These are phyloP conservation scores for Syzygium aromaticum DNA, from an alignment of 345 rosid genomes.

Conservation along the genomic window DNA sequence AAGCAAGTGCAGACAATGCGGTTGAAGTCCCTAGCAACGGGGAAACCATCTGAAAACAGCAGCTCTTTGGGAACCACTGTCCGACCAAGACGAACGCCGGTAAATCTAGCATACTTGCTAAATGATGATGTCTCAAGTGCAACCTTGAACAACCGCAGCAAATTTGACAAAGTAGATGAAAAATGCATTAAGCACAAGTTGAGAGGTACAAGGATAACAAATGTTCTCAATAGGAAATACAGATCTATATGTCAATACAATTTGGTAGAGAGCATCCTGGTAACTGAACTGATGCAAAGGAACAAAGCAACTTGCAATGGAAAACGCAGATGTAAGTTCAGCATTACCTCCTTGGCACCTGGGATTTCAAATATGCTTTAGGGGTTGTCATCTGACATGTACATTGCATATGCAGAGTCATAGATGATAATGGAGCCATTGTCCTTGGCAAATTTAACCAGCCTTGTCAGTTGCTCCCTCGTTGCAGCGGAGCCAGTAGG, in stretches of 20 bases:
- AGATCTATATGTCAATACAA: background rate
- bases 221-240: background rate
- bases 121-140: conserved; percentile 90
- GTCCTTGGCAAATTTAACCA: conserved; percentile 79
- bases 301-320: background rate
- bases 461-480: conserved; percentile 60
- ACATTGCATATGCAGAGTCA: conserved; percentile 93
- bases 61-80: conserved; percentile 86
- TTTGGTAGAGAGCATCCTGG: background rate
- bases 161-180: background rate
- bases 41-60: conserved; percentile 76
- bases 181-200: background rate
- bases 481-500: conserved; percentile 97
- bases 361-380: conserved; percentile 91
- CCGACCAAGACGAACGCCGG: conserved; percentile 97
- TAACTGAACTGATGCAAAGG: background rate
- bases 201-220: background rate
- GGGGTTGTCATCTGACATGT: conserved; percentile 81
- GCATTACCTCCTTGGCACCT: conserved; percentile 85
- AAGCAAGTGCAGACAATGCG: conserved; percentile 81
- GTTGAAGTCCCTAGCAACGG: conserved; percentile 87
- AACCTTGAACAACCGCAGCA: conserved; percentile 33
- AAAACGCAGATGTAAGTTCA: background rate
- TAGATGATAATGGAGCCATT: conserved; percentile 89
- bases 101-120: conserved; percentile 94